Conservation (phyloP, 2,329 filamentous ascomycete genomes). For the Didymella arachidicola region DNA sequence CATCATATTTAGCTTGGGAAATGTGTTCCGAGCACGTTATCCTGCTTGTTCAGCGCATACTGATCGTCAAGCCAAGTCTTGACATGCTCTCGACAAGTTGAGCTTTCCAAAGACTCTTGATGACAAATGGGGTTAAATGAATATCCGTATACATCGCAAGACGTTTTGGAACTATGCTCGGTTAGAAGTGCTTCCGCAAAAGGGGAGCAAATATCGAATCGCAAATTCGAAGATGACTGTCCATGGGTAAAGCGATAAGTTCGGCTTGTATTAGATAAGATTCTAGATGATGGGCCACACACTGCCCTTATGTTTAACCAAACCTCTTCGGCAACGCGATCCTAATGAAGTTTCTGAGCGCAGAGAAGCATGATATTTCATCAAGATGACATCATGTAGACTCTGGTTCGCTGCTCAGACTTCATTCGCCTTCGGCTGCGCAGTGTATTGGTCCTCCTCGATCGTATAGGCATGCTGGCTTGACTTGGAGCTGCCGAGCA, state of each 20-base stretch:
- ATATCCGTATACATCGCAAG: neutral
- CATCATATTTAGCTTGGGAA: neutral
- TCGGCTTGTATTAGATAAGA: too few relatives aligned
- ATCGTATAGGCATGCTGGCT: neutral
- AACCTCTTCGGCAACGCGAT: neutral
- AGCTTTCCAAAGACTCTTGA: neutral
- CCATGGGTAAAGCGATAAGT: neutral
- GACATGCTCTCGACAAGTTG: neutral
- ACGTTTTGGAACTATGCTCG: too few relatives aligned
- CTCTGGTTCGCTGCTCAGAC: neutral
- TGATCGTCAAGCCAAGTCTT: neutral
- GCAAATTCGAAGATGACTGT: neutral
- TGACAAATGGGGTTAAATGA: neutral
- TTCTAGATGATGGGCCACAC: neutral
- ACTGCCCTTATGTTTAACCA: neutral
- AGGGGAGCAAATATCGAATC: neutral
- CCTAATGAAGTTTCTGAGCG: neutral
- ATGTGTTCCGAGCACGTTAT: neutral
- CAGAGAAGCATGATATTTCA: neutral
- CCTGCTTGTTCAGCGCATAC: neutral
- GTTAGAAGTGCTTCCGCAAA: too few relatives aligned
- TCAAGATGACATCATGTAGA: neutral
- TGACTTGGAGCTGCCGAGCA: slow-evolving; percentile 2
- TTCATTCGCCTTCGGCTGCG: neutral
- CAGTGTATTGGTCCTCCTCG: slow-evolving; percentile 2